These are phyloP conservation scores for Pichia sp. DNA, from an alignment of 1,139 yeast species.

Conservation along the genomic window DNA sequence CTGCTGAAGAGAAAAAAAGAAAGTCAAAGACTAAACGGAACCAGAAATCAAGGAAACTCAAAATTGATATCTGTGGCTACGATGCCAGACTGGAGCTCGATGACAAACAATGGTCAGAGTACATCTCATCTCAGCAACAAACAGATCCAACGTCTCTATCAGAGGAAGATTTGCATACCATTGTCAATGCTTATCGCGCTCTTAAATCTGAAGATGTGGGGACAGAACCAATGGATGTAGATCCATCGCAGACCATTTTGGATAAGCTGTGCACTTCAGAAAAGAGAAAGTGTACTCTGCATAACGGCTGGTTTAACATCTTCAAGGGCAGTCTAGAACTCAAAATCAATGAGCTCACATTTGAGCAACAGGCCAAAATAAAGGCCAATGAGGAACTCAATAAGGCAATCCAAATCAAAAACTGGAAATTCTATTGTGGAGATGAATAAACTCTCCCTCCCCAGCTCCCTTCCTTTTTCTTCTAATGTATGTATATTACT, in stretches of 20 bases:
- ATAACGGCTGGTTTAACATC: slow-evolving; percentile 60
- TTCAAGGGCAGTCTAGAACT: slow-evolving; percentile 35
- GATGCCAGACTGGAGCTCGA: slow-evolving; percentile 25
- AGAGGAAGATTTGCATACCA: too few relatives aligned
- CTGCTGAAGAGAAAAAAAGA: slow-evolving; percentile 2
- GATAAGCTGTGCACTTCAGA: slow-evolving; percentile 47
- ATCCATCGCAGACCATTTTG: background rate
- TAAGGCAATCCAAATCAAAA: slow-evolving; percentile 32
- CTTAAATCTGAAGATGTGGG: too few relatives aligned
- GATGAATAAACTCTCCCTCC: background rate
- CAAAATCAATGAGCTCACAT: slow-evolving; percentile 31
- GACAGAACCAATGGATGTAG: background rate
- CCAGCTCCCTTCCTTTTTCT: too few relatives aligned
- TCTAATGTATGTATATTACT: background rate
- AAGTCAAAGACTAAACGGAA: slow-evolving; percentile 19
- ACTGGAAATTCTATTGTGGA: slow-evolving; percentile 25
- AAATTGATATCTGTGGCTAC: slow-evolving; percentile 36
- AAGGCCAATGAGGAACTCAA: slow-evolving; percentile 28
- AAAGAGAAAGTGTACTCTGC: slow-evolving; percentile 57
- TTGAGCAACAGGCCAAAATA: slow-evolving; percentile 25
- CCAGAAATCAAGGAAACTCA: slow-evolving; percentile 22
- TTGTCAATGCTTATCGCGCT: too few relatives aligned
- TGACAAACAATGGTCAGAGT: slow-evolving; percentile 22
- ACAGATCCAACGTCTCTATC: too few relatives aligned
- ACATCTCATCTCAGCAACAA: too few relatives aligned